Conservation (phyloP, 768 basidiomycete genomes). For the Tricholoma hemisulphureum region DNA sequence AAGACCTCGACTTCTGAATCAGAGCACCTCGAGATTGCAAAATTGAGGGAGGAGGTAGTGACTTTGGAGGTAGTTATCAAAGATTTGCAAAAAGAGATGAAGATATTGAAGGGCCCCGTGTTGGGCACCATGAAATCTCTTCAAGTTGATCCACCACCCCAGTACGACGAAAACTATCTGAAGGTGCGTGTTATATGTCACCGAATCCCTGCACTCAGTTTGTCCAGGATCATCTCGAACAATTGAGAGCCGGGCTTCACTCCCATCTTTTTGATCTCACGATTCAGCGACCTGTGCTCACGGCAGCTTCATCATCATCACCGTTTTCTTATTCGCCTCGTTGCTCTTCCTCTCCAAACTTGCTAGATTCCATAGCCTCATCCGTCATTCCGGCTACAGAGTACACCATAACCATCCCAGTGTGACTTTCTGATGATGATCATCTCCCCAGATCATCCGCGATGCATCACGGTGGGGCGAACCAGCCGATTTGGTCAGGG, state of each 20-base stretch:
- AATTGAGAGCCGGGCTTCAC: neutral
- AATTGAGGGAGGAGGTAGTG: constrained; percentile 37
- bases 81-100: constrained; percentile 36
- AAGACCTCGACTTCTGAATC: neutral
- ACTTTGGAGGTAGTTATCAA: constrained; percentile 38
- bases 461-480: constrained; percentile 27
- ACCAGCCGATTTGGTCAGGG: constrained; percentile 46
- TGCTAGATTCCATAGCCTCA: neutral
- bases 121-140: constrained; percentile 18
- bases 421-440: neutral
- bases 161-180: constrained; percentile 33
- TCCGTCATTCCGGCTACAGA: constrained; percentile 6
- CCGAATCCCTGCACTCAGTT: neutral
- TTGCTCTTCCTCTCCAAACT: neutral
- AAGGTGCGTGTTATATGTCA: constrained; percentile 25
- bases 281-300: neutral
- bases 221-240: neutral
- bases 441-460: neutral
- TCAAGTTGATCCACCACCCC: constrained; percentile 41
- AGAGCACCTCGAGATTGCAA: constrained; percentile 26
- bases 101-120: constrained; percentile 28
- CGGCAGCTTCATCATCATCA: neutral
- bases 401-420: constrained; percentile 1
- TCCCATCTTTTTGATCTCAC: constrained; percentile 1
- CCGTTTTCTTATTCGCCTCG: constrained; percentile 1